A percentile compares a stretch with the other conserved stretches of the same genome.
These are phyloP conservation scores for Pseudogymnoascus sp. DNA, from an alignment of 2,329 filamentous ascomycete species.

Conservation along the genomic window DNA sequence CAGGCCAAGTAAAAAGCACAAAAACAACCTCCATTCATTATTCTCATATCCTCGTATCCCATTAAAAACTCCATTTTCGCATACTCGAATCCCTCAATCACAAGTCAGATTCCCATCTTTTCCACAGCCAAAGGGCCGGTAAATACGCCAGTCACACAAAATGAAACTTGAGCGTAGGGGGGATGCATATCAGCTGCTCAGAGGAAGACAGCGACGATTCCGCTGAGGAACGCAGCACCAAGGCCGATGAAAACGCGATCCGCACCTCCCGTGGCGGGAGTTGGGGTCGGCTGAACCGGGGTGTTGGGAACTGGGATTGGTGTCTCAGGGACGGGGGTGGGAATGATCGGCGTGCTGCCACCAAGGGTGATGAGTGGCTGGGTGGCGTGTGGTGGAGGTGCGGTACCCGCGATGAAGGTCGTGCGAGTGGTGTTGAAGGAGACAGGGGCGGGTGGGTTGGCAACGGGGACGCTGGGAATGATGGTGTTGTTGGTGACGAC, in stretches of 20 bases:
- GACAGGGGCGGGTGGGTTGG: not conserved
- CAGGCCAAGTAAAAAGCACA: not conserved
- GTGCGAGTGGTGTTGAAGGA: not conserved
- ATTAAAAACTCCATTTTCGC: not conserved
- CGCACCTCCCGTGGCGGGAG: not conserved
- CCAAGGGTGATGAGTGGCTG: not conserved
- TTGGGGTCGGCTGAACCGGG: not conserved
- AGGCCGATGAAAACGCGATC: not conserved
- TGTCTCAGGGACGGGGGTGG: not conserved
- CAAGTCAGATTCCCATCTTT: not conserved
- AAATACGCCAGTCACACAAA: not conserved
- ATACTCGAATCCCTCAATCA: not conserved
- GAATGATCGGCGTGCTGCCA: not conserved
- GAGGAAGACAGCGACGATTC: not conserved
- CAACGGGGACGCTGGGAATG: not conserved
- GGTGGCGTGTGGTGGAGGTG: constrained; percentile 5
- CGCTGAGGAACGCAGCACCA: not conserved
- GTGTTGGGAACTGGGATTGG: not conserved
- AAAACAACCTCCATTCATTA: not conserved
- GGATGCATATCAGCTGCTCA: not conserved
- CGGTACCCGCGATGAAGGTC: constrained; percentile 19
- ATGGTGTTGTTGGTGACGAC: not conserved
- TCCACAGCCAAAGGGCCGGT: not conserved
- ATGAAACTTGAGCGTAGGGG: not conserved
- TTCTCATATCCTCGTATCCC: not conserved